Percentiles rank a stretch among this genome's conserved stretches.
Evolutionary conservation across 345 rosid species (phyloP).

Genomic region (Eucalyptus leucophloia): DNA sequence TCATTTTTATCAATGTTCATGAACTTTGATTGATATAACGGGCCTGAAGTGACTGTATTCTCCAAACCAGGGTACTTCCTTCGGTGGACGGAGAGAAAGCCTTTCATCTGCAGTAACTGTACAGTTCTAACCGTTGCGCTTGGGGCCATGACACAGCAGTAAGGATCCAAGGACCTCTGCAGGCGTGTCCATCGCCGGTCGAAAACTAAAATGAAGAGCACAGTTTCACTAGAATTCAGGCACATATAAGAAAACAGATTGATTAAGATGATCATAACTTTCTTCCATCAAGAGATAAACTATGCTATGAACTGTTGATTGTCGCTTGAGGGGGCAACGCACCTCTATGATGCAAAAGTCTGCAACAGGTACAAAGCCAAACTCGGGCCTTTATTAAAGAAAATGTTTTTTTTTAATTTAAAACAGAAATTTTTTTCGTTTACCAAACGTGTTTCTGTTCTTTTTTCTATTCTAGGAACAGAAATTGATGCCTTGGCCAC

Average conservation of each 20-base stretch:
- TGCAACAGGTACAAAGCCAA: not conserved
- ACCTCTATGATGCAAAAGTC: not conserved
- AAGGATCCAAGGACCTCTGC: not conserved
- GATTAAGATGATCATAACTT: not conserved
- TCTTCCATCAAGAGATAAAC: not conserved
- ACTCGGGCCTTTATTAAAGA: no score
- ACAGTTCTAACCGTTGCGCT: not conserved
- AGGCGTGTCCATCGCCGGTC: not conserved
- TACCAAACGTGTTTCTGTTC: no score
- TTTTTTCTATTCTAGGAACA: no score
- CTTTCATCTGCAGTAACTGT: not conserved
- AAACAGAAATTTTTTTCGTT: no score
- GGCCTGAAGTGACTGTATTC: not conserved
- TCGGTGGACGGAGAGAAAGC: not conserved
- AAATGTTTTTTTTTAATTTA: no score
- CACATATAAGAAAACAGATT: not conserved
- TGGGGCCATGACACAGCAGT: not conserved
- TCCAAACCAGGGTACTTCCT: not conserved
- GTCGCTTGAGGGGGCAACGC: not conserved
- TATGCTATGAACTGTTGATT: not conserved
- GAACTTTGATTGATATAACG: not conserved
- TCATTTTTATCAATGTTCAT: not conserved
- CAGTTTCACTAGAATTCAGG: not conserved
- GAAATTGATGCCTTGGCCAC: no score
- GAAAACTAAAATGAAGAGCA: not conserved